Percentiles rank a stretch among this genome's conserved stretches.
Conservation (phyloP, 2,329 filamentous ascomycete genomes). For the Monilinia laxa region DNA sequence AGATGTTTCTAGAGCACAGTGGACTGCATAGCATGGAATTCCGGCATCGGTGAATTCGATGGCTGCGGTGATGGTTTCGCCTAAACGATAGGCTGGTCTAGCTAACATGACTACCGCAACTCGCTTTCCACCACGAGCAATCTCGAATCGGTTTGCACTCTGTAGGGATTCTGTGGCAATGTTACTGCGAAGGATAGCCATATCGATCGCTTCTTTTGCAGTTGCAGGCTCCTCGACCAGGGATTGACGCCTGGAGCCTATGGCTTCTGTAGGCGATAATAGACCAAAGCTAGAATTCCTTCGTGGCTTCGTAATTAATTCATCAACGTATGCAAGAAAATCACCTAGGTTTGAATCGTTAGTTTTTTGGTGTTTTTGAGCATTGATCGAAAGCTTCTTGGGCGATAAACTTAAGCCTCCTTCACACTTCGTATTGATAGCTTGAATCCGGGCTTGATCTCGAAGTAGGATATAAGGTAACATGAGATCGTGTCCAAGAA, state of each 20-base stretch:
- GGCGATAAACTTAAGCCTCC: constrained; percentile 20
- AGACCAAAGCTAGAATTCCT: constrained; percentile 58
- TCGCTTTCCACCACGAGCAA: constrained; percentile 85
- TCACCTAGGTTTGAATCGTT: constrained; percentile 52
- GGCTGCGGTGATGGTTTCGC: constrained; percentile 79
- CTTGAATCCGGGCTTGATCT: constrained; percentile 62
- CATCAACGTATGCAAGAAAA: constrained; percentile 75
- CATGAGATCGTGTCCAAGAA: constrained; percentile 92
- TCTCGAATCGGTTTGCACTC: constrained; percentile 91
- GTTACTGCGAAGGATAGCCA: constrained; percentile 84
- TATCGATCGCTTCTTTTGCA: constrained; percentile 83
- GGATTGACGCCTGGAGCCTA: constrained; percentile 56
- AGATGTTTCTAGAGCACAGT: constrained; percentile 79
- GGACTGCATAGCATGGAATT: constrained; percentile 81
- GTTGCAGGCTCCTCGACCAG: constrained; percentile 57
- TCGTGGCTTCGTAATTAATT: constrained; percentile 62
- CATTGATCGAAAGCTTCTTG: constrained; percentile 30
- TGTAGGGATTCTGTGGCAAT: constrained; percentile 65
- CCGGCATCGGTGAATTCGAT: constrained; percentile 79
- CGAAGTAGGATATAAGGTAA: constrained; percentile 85
- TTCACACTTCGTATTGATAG: constrained; percentile 30
- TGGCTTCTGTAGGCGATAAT: constrained; percentile 66
- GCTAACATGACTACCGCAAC: constrained; percentile 89
- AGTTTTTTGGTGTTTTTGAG: constrained; percentile 36
- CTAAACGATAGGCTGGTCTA: constrained; percentile 82